Evolutionary conservation across 345 rosid species (phyloP).

Genomic region (Iberis pinnata): DNA sequence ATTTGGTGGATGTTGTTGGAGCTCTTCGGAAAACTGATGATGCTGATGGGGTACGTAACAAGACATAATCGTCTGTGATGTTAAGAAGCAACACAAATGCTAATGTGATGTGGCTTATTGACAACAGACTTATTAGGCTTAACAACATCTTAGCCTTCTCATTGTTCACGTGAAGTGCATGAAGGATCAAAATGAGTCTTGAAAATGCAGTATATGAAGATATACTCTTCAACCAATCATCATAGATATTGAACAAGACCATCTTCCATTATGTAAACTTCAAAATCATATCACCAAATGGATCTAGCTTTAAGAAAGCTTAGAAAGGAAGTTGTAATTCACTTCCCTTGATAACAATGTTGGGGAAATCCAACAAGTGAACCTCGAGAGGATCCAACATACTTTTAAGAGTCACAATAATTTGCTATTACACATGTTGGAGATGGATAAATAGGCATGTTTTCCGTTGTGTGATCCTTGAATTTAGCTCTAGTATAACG

Average conservation of each 20-base stretch:
- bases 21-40: conserved; percentile 88
- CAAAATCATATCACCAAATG: conserved; percentile 70
- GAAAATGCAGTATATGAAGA: conserved; percentile 89
- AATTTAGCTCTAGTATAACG: conserved; percentile 86
- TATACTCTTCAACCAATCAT: conserved; percentile 29
- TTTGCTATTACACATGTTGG: conserved; percentile 93
- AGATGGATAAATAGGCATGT: conserved; percentile 93
- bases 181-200: conserved; percentile 79
- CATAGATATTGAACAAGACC: conserved; percentile 81
- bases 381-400: conserved; percentile 42
- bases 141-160: conserved; percentile 92
- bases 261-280: conserved; percentile 83
- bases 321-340: conserved; percentile 90
- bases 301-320: conserved; percentile 91
- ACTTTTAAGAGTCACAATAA: conserved; percentile 79
- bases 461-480: conserved; percentile 89
- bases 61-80: conserved; percentile 12
- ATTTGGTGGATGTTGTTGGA: conserved; percentile 84
- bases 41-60: conserved; percentile 75
- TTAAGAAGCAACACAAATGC: too few species aligned
- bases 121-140: conserved; percentile 47
- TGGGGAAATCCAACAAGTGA: conserved; percentile 65
- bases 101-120: conserved; percentile 58
- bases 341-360: conserved; percentile 83
- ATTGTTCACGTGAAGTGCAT: conserved; percentile 80